Percentiles rank a stretch among this genome's conserved stretches.
These are phyloP conservation scores for Podaxis mareebaensis DNA, from an alignment of 768 basidiomycete genomes.

Conservation along the genomic window DNA sequence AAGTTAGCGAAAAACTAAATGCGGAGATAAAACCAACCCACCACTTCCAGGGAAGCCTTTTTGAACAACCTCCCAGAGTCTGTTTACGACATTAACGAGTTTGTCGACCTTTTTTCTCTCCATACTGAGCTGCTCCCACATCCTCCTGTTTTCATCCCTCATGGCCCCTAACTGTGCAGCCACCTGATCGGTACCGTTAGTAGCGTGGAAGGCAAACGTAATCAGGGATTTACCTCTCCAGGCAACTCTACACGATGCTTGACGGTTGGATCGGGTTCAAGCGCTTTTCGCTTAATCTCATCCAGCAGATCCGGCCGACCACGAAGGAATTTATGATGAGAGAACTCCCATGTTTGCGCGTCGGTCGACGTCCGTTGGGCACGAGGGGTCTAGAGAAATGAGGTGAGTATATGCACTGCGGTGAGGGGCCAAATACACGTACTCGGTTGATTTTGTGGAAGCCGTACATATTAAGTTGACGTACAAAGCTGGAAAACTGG, in stretches of 20 bases:
- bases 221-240: constrained; percentile 58
- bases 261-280: constrained; percentile 74
- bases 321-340: constrained; percentile 82
- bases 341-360: constrained; percentile 88
- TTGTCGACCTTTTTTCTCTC: constrained; percentile 66
- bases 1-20: constrained; percentile 2
- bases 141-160: constrained; percentile 68
- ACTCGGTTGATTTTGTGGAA: constrained; percentile 94
- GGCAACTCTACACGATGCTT: constrained; percentile 79
- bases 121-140: constrained; percentile 54
- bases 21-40: constrained; percentile 31
- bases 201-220: constrained; percentile 1
- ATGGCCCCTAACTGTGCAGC: constrained; percentile 67
- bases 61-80: constrained; percentile 62
- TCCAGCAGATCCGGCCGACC: constrained; percentile 80
- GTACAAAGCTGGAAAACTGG: constrained; percentile 91
- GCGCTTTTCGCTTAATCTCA: constrained; percentile 83
- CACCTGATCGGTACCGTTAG: constrained; percentile 34
- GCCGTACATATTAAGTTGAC: constrained; percentile 96
- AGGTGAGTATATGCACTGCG: constrained; percentile 1
- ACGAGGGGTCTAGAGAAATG: constrained; percentile 61
- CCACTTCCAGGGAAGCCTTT: constrained; percentile 56
- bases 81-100: constrained; percentile 56
- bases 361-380: constrained; percentile 80
- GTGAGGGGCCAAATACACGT: constrained; percentile 25